phyloP scores from a whole-genome alignment of 805 yeast genomes.

The Millerozyma acaciae region DNA sequence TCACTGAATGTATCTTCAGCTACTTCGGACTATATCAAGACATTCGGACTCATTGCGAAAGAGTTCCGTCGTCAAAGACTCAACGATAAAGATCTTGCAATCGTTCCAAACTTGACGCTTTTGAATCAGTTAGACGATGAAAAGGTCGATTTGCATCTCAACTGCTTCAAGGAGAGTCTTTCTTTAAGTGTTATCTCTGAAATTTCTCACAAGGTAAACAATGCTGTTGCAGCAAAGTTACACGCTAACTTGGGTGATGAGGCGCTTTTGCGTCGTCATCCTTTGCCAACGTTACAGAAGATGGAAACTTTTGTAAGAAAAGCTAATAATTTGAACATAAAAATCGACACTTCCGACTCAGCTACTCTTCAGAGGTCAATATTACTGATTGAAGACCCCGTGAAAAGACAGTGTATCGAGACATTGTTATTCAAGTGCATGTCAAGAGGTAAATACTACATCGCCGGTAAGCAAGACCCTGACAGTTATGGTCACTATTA shows the following conservation, averaged over 20 bases:
- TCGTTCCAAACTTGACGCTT: slow-evolving; percentile 54
- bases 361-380: slow-evolving; percentile 71
- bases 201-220: slow-evolving; percentile 73
- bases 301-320: slow-evolving; percentile 75
- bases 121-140: slow-evolving; percentile 86
- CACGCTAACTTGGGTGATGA: slow-evolving; percentile 73
- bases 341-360: slow-evolving; percentile 70
- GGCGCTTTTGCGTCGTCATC: slow-evolving; percentile 83
- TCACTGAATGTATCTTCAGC: slow-evolving; percentile 42
- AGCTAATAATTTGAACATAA: slow-evolving; percentile 60
- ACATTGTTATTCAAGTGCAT: slow-evolving; percentile 76
- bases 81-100: slow-evolving; percentile 44
- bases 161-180: slow-evolving; percentile 60
- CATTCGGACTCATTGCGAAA: slow-evolving; percentile 59
- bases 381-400: slow-evolving; percentile 55
- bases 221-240: slow-evolving; percentile 77
- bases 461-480: slow-evolving; percentile 83
- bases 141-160: slow-evolving; percentile 64
- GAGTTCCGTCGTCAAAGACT: slow-evolving; percentile 70
- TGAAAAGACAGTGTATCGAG: slow-evolving; percentile 69
- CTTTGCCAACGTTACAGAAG: slow-evolving; percentile 77
- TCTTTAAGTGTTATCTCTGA: slow-evolving; percentile 66
- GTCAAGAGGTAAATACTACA: slow-evolving; percentile 79
- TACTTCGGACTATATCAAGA: slow-evolving; percentile 61
- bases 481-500: slow-evolving; percentile 77